Evolutionary conservation across 2,329 filamentous ascomycete genomes (phyloP).

Genomic region (Cercospora sp.): DNA sequence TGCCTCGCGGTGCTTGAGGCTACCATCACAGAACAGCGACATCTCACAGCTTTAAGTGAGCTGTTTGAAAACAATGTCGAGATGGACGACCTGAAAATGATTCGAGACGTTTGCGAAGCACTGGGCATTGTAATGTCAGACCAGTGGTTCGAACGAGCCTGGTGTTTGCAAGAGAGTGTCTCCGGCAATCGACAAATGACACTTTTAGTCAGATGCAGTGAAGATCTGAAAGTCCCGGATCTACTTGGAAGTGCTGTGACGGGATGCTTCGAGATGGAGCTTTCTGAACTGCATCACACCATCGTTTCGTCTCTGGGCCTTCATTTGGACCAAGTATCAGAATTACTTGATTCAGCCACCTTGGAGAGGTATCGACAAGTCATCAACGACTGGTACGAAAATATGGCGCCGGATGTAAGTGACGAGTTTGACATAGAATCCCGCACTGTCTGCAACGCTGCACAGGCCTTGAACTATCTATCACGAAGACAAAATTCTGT

Average conservation of each 20-base stretch:
- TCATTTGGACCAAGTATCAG: not conserved
- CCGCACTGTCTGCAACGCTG: not conserved
- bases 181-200: not conserved
- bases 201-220: not conserved
- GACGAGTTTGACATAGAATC: not conserved
- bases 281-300: not conserved
- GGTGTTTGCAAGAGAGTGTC: not conserved
- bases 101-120: not conserved
- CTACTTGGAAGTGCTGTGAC: not conserved
- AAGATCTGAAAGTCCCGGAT: not conserved
- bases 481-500: not conserved
- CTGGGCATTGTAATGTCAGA: not conserved
- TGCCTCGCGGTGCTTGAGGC: not conserved
- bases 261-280: not conserved
- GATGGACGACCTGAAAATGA: not conserved
- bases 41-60: not conserved
- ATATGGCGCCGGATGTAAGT: not conserved
- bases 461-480: not conserved
- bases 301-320: not conserved
- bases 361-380: not conserved
- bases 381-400: not conserved
- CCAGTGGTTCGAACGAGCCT: not conserved
- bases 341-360: not conserved
- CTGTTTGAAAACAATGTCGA: not conserved
- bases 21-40: not conserved